Conservation (phyloP, 23 red algal genomes). For the Agarophyton chilense region DNA sequence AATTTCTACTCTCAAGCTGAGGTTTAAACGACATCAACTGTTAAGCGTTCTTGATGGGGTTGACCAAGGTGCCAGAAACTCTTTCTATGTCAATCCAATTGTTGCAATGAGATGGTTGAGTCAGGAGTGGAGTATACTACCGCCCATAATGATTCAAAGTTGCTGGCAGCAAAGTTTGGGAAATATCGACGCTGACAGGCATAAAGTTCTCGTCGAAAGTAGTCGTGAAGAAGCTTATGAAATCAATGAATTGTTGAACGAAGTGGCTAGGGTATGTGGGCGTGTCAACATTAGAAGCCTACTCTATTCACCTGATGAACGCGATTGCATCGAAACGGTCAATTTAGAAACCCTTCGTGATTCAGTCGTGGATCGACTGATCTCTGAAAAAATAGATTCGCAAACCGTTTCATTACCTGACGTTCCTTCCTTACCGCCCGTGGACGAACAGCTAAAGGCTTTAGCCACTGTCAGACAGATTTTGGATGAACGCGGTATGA, state of each 20-base stretch:
- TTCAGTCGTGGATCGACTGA: conserved; percentile 3
- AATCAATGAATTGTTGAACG: conserved; percentile 22
- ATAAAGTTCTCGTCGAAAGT: conserved; percentile 24
- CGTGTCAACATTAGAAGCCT: neutral
- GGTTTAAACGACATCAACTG: conserved; percentile 23
- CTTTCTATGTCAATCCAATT: conserved; percentile 14
- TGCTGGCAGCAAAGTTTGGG: conserved; percentile 43
- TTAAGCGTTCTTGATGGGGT: conserved; percentile 20
- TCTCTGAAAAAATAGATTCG: neutral
- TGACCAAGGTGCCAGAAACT: neutral
- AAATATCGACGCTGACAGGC: conserved; percentile 3
- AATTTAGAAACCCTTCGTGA: conserved; percentile 16
- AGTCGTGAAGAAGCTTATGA: conserved; percentile 31
- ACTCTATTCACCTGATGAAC: neutral
- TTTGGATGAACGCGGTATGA: conserved; percentile 24
- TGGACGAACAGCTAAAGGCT: conserved; percentile 7
- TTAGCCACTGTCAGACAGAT: neutral
- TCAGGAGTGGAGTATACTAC: conserved; percentile 14
- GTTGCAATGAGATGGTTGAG: conserved; percentile 51
- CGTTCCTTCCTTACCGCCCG: neutral
- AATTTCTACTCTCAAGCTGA: conserved; percentile 23
- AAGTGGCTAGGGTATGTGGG: conserved; percentile 22
- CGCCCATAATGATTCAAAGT: conserved; percentile 22
- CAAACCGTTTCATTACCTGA: neutral
- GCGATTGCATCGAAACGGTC: conserved; percentile 19